Base-by-base conservation (phyloP, 192 early-diverging fungal species). In the Backusella mclennaniae region DNA sequence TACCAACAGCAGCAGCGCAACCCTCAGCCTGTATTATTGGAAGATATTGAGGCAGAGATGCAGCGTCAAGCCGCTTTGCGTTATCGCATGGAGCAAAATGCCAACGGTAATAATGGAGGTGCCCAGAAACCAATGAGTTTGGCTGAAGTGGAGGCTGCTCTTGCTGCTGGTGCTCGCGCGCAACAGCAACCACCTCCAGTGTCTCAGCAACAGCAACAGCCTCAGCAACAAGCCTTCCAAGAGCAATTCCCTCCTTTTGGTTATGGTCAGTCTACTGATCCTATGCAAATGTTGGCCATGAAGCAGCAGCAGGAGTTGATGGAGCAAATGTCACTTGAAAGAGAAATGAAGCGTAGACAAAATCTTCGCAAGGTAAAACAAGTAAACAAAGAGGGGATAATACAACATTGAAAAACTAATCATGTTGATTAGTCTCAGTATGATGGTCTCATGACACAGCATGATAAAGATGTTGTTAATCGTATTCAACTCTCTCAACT, bases 401-500 rank as follows among this genome's bases (percentile, higher is more conserved):
- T 26, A 52, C 26, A 35, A 12, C 29, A 52, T 73, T 15, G 26
- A 31, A 74, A 74, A 53, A 38, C n/a, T 38, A 31, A 75, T 31
- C 38, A 15, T 31, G 21, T 42, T 44, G 1, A 67, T n/a, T 77
- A 97, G 93, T 87, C 94, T 39, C 88, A 85, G 69, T 97, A 95
- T 81, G 89, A 95, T 70, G 93, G 93, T 36, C 84, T 96, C 77
- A 99, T 99, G 98, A 93, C 93, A 8, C 90, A 93, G 74, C 89
- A 90, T 73, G 97, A 99, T 85, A 98, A 97, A 86, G 96, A 99
- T 70, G 90, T 92, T 41, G 95, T 99, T 81, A 90, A 96, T 49
- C 90, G 92, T 56, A 96, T 98, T 73, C 98, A 99, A 83, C 91
- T 99, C 38, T 92, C 94, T 38, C 96, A 98, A 84, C 88, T 99